phyloP scores from a whole-genome alignment of 345 rosid genomes.

The Rhodamnia argentea region DNA sequence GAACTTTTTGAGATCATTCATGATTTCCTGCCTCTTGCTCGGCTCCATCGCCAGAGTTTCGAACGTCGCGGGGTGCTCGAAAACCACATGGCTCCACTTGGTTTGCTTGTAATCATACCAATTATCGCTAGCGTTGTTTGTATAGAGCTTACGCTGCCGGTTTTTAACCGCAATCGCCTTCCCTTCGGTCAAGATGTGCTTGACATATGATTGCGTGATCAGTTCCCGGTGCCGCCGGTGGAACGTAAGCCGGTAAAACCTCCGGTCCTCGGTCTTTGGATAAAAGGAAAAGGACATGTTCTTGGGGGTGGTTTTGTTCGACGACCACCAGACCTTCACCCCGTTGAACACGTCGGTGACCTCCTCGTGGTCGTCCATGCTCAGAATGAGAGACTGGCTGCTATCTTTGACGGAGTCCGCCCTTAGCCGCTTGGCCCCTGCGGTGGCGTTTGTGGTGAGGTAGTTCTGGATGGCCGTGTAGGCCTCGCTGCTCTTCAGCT shows the following conservation, averaged over 20 bases:
- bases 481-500: slow-evolving; percentile 22
- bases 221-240: slow-evolving; percentile 26
- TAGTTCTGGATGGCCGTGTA: slow-evolving; percentile 29
- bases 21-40: slow-evolving; percentile 32
- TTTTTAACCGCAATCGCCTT: slow-evolving; percentile 13
- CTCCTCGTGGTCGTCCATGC: slow-evolving; percentile 37
- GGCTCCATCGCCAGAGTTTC: slow-evolving; percentile 57
- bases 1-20: slow-evolving; percentile 39
- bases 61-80: slow-evolving; percentile 50
- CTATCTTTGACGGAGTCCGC: slow-evolving; percentile 28
- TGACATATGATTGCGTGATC: slow-evolving; percentile 18
- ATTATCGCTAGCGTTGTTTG: slow-evolving; percentile 17
- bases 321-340: slow-evolving; percentile 12
- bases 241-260: slow-evolving; percentile 29
- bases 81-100: slow-evolving; percentile 28
- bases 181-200: slow-evolving; percentile 31
- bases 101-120: slow-evolving; percentile 7
- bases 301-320: background rate
- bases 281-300: slow-evolving; percentile 11
- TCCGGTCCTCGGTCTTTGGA: slow-evolving; percentile 18
- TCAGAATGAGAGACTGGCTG: slow-evolving; percentile 23
- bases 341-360: slow-evolving; percentile 28
- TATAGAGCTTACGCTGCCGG: slow-evolving; percentile 43
- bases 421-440: slow-evolving; percentile 34
- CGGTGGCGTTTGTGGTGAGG: slow-evolving; percentile 21